Conservation (phyloP, 1,139 yeast species). For the Hanseniaspora sp. region DNA sequence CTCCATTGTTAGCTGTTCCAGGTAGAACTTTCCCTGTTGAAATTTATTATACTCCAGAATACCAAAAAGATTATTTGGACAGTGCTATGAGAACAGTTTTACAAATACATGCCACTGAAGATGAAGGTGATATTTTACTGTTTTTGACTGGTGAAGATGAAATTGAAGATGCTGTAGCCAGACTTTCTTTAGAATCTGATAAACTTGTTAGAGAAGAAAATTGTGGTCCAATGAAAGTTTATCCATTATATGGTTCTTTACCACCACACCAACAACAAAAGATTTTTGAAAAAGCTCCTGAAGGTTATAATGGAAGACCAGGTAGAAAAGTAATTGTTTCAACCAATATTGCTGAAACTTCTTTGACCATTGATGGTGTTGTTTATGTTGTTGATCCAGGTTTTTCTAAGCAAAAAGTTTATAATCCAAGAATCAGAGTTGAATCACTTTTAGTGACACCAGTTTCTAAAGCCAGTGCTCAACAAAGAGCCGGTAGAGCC, state of each 20-base stretch:
- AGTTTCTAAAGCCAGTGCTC: slow-evolving; percentile 92
- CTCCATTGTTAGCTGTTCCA: slow-evolving; percentile 91
- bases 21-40: slow-evolving; percentile 98
- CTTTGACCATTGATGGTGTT: slow-evolving; percentile 93
- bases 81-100: slow-evolving; percentile 89
- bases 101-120: slow-evolving; percentile 94
- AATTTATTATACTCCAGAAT: slow-evolving; percentile 91
- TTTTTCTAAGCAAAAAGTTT: slow-evolving; percentile 89
- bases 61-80: slow-evolving; percentile 86
- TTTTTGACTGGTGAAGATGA: slow-evolving; percentile 97
- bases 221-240: slow-evolving; percentile 79
- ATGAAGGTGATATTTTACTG: slow-evolving; percentile 77
- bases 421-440: slow-evolving; percentile 91
- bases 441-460: slow-evolving; percentile 92
- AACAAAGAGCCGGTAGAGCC: slow-evolving; percentile 99
- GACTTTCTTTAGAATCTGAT: slow-evolving; percentile 77
- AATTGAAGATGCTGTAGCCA: slow-evolving; percentile 92
- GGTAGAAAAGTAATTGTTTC: slow-evolving; percentile 89
- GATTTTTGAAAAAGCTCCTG: slow-evolving; percentile 82
- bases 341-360: slow-evolving; percentile 97
- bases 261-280: slow-evolving; percentile 93
- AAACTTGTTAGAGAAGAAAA: slow-evolving; percentile 77
- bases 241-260: slow-evolving; percentile 88
- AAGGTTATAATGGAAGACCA: slow-evolving; percentile 55
- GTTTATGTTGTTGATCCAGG: slow-evolving; percentile 98